phyloP scores from a whole-genome alignment of 768 basidiomycete species.

The Symmetrospora coprosmae region DNA sequence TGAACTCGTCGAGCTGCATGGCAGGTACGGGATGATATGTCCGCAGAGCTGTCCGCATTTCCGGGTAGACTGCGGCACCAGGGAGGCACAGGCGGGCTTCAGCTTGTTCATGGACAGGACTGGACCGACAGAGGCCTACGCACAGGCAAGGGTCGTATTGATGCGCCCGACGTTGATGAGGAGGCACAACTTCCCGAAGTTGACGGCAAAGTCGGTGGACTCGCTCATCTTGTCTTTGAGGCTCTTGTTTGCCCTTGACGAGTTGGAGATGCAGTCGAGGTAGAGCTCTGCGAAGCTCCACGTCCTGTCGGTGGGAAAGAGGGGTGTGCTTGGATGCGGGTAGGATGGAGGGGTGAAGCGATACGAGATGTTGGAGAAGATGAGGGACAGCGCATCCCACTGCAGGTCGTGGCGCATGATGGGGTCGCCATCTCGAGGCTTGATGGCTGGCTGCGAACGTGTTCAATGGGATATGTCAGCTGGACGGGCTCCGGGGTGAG shows the following conservation, averaged over 20 bases:
- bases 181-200: conserved; percentile 60
- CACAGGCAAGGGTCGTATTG: conserved; percentile 72
- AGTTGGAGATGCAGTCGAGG: conserved; percentile 61
- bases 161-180: conserved; percentile 66
- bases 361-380: conserved; percentile 56
- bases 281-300: conserved; percentile 60
- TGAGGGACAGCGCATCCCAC: conserved; percentile 62
- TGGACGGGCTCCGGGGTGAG: no score
- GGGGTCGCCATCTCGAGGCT: conserved; percentile 48
- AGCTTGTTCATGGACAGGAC: not conserved
- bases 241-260: conserved; percentile 54
- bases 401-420: conserved; percentile 56
- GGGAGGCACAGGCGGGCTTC: conserved; percentile 35
- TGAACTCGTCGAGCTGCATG: conserved; percentile 46
- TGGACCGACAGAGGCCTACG: conserved; percentile 32
- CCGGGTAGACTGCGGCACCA: conserved; percentile 50
- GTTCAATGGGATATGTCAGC: no score
- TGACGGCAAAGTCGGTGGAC: conserved; percentile 49
- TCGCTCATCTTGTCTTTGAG: conserved; percentile 60
- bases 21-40: conserved; percentile 66
- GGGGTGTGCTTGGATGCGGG: conserved; percentile 41
- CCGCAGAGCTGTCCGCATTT: conserved; percentile 61
- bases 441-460: conserved; percentile 10
- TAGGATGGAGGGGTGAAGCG: conserved; percentile 49
- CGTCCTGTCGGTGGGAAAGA: conserved; percentile 33